Evolutionary conservation across 225 moss, liverwort and hornwort species (phyloP), one percentile per base, ranked within the genome.

Genomic region (Bryoerythrophyllum caledonicum): DNA sequence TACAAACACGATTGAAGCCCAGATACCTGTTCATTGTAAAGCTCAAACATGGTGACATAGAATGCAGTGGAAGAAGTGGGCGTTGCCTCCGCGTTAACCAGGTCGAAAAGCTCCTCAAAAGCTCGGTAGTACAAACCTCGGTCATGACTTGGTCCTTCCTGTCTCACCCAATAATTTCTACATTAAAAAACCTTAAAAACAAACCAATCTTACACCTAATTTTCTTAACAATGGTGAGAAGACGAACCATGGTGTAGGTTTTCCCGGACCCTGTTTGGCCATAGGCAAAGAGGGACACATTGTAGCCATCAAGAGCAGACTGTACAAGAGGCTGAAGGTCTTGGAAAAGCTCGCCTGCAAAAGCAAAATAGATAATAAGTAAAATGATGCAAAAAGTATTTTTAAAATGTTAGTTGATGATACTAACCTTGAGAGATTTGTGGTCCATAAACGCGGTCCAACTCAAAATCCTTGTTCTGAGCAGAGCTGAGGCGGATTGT

Each of bases 211-310:
- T 17, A 10, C 49, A 51, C 57, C 20, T 26, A 63, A n/a, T 21
- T 34, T 34, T n/a, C 43, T 27, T 17, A 60, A 28, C 27, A 46
- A 60, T 71, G 74, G 53, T 56, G 24, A 68, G 57, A 38, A 76
- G 7, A 73, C 75, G 26, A 80, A 90, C 90, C 87, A 90, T 80
- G n/a, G 91, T 91, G 76, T 93, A 88, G n/a, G 97, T 93, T 81
- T 99, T 99, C 21, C 97, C 97, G 37, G 94, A 88, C 61, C 94
- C 97, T 19, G 94, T 93, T 81, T 99, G 97, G 19, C 97, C 97
- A 77, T 86, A 99, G 53, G 94, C 90, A 86, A 99, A 94, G 65
- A 99, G 79, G 55, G 91, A 91, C 35, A 99, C 93, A 54, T 99
- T 94, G 57, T 83, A 90, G 63, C 97, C 97, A 87, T 99, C 97